A percentile compares a stretch with the other conserved stretches of the same genome.
Conservation (phyloP, 2,329 filamentous ascomycete genomes). For the Alternaria viburni region DNA sequence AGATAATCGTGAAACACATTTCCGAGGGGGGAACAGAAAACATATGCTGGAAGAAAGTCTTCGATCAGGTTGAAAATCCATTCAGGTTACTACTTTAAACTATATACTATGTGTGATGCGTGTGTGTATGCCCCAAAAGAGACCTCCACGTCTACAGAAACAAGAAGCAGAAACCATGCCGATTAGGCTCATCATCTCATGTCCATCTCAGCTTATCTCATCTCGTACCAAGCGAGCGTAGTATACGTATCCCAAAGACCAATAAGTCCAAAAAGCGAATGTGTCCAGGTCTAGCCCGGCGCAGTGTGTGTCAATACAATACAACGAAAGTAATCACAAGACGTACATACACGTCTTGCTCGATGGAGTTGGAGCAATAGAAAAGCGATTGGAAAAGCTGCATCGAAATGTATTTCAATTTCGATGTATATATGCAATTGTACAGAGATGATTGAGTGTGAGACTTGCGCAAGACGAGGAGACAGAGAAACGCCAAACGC, state of each 20-base stretch:
- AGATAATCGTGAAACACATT: neutral
- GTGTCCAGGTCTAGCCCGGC: neutral
- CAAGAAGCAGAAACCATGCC: neutral
- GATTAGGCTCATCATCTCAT: neutral
- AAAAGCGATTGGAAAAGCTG: neutral
- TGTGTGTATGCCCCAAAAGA: neutral
- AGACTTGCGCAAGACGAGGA: neutral
- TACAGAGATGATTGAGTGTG: neutral
- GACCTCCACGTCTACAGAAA: neutral
- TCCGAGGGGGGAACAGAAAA: neutral
- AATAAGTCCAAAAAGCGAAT: neutral
- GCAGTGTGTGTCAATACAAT: neutral
- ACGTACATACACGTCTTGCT: neutral
- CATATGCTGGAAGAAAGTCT: neutral
- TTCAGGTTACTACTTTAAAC: neutral
- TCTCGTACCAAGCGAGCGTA: neutral
- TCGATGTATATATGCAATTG: neutral
- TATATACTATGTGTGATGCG: neutral
- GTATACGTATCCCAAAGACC: neutral
- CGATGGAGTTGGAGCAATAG: neutral
- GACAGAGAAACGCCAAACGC: constrained; percentile 3
- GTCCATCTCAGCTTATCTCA: neutral
- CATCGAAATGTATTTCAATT: neutral
- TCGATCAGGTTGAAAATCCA: neutral
- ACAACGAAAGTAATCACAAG: neutral